phyloP scores from a whole-genome alignment of 768 basidiomycete genomes.

The Macrolepiota fuliginosa region DNA sequence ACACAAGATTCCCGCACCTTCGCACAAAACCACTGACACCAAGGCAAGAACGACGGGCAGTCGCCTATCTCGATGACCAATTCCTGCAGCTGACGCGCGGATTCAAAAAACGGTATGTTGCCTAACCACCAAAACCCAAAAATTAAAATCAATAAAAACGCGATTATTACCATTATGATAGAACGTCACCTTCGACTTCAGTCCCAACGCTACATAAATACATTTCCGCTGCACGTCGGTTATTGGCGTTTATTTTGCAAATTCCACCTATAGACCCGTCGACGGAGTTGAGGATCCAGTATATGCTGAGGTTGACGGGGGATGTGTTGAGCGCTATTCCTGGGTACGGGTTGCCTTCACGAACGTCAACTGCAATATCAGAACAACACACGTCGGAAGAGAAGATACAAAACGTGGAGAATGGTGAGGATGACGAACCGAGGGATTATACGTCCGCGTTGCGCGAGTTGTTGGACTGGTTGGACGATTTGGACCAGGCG shows the following conservation, averaged over 20 bases:
- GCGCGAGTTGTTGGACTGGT: slow-evolving; percentile 56
- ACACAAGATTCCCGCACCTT: neutral
- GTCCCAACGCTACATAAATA: slow-evolving; percentile 60
- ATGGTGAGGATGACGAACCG: slow-evolving; percentile 7
- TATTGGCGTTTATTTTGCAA: slow-evolving; percentile 64
- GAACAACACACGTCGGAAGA: neutral
- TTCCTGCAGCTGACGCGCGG: slow-evolving; percentile 66
- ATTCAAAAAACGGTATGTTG: slow-evolving; percentile 71
- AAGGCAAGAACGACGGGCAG: slow-evolving; percentile 61
- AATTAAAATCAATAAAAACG: too few relatives aligned
- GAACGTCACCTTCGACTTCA: slow-evolving; percentile 47
- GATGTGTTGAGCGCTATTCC: slow-evolving; percentile 59
- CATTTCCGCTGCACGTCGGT: slow-evolving; percentile 50
- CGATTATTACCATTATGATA: neutral
- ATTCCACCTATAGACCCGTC: slow-evolving; percentile 77
- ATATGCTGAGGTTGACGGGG: slow-evolving; percentile 70
- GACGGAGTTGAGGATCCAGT: slow-evolving; percentile 59
- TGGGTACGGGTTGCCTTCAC: slow-evolving; percentile 44
- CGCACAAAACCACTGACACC: slow-evolving; percentile 38
- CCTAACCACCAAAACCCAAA: neutral
- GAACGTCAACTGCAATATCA: neutral
- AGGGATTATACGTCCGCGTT: slow-evolving; percentile 24
- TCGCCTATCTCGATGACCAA: slow-evolving; percentile 62
- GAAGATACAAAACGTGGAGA: neutral
- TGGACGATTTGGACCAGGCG: slow-evolving; percentile 72